These are phyloP conservation scores for Pleurotus cornucopiae DNA, from an alignment of 768 basidiomycete species.

Conservation along the genomic window DNA sequence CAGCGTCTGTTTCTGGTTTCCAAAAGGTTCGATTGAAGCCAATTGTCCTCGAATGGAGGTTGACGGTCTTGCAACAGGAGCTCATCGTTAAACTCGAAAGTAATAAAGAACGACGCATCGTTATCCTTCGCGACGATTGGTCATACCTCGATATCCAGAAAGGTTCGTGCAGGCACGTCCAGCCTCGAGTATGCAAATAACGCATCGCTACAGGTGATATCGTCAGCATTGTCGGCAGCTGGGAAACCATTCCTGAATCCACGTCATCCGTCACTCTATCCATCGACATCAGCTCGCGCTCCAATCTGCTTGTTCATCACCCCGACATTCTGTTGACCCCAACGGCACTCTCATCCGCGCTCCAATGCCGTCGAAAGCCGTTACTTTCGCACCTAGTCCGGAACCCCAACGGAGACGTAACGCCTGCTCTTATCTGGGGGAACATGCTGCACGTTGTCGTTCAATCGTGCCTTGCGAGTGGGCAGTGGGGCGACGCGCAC, in stretches of 20 bases:
- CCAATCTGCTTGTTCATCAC: constrained; percentile 79
- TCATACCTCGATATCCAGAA: constrained; percentile 51
- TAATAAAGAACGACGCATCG: constrained; percentile 33
- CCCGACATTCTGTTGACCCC: constrained; percentile 91
- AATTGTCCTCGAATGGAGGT: background rate
- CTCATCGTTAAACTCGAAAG: constrained; percentile 45
- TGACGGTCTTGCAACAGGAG: constrained; percentile 29
- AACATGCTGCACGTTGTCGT: constrained; percentile 91
- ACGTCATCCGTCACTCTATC: constrained; percentile 31
- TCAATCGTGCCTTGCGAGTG: constrained; percentile 66
- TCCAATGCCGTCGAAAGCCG: constrained; percentile 83
- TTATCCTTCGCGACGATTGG: constrained; percentile 81
- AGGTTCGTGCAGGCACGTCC: constrained; percentile 32
- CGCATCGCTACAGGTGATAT: constrained; percentile 55
- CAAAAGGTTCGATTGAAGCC: constrained; percentile 36
- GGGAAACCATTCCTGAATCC: constrained; percentile 23
- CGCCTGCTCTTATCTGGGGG: constrained; percentile 81
- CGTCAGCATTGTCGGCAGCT: constrained; percentile 68
- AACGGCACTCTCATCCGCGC: constrained; percentile 79
- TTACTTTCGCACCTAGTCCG: constrained; percentile 67
- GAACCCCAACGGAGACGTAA: constrained; percentile 47
- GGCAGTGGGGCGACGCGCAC: constrained; percentile 60
- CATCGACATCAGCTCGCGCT: constrained; percentile 57
- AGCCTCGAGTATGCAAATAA: background rate
- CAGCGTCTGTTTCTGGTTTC: constrained; percentile 33